Base-by-base conservation (phyloP, 1,284 basidiomycete species). In the Apiotrichum mycotoxinovorans region DNA sequence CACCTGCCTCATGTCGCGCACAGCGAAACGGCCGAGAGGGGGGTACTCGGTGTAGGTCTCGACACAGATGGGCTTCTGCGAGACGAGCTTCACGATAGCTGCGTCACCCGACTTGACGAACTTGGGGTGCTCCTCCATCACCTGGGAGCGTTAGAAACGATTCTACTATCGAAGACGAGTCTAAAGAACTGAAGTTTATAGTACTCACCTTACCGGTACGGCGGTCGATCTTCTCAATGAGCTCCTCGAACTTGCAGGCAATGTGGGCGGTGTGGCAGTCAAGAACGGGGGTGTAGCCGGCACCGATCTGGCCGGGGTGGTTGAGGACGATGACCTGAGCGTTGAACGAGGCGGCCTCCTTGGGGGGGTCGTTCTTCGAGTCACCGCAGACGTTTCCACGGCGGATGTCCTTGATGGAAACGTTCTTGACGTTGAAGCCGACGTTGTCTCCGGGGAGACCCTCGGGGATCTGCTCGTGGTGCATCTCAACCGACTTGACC, bases 291-390 rank as follows among this genome's bases (percentile, higher is more conserved):
- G 95, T 91, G 76, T 79, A 79, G 63, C 77, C 76, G 57, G 70
- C 91, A 82, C 91, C 89, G 78, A 99, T 98, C 82, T 99, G 96
- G 84, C 96, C 96, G 63, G 96, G 96, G 88, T 99, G 96, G 86
- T 98, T 98, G 80, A 99, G 89, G 79, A 99, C 91, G 45, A 98
- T 98, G 83, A 99, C 96, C 85, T 99, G 95, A 68, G 95, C 95
- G 80, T 89, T 95, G 91, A 99, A 98, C 61, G 94, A 97, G 66
- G 91, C 92, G 70, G 96, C 92, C 83, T 98, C 95, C 87, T 92
- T 94, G 68, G 96, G 91, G 74, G 95, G 96, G 84, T 98, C 93
- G 83, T 96, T 96, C 91, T 98, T 98, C 72, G 93, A 93, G 87
- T 98, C 96, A 66, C 91, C 95, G 75, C 89, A 90, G 73, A 98